These are phyloP conservation scores for Penicillium psychrofluorescens DNA, from an alignment of 495 filamentous ascomycete species.

Conservation along the genomic window DNA sequence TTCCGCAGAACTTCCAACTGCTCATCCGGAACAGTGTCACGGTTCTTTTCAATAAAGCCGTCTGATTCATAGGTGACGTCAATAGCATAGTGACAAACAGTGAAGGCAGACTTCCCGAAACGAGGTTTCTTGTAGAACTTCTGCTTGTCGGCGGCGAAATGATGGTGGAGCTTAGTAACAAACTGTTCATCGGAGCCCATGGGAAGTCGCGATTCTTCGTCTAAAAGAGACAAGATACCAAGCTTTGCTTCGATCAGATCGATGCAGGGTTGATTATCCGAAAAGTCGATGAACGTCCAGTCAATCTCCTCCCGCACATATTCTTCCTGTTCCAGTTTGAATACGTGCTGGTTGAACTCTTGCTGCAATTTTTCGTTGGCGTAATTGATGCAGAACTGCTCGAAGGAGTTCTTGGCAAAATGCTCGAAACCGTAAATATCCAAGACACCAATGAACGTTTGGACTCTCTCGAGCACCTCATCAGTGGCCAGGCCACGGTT, in stretches of 20 bases:
- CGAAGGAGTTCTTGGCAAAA: slow-evolving; percentile 99
- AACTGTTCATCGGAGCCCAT: slow-evolving; percentile 98
- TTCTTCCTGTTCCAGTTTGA: slow-evolving; percentile 98
- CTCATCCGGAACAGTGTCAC: slow-evolving; percentile 97
- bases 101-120: slow-evolving; percentile 96
- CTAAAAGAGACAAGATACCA: slow-evolving; percentile 83
- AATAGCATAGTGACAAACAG: slow-evolving; percentile 96
- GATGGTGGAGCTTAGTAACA: slow-evolving; percentile 93
- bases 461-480: slow-evolving; percentile 71
- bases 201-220: slow-evolving; percentile 92
- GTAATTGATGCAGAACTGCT: slow-evolving; percentile 99
- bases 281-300: slow-evolving; percentile 99
- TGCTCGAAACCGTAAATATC: slow-evolving; percentile 99
- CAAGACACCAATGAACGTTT: slow-evolving; percentile 95
- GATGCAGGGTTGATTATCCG: slow-evolving; percentile 99
- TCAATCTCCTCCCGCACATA: slow-evolving; percentile 96
- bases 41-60: slow-evolving; percentile 99
- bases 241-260: slow-evolving; percentile 97
- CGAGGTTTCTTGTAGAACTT: slow-evolving; percentile 98
- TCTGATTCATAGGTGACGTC: slow-evolving; percentile 99
- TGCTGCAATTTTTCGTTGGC: slow-evolving; percentile 99
- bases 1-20: slow-evolving; percentile 86
- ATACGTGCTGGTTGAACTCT: slow-evolving; percentile 99
- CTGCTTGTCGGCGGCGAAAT: slow-evolving; percentile 85
- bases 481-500: slow-evolving; percentile 86